Evolutionary conservation across 2,329 filamentous ascomycete species (phyloP).

Genomic region (Stagonosporopsis vannaccii): DNA sequence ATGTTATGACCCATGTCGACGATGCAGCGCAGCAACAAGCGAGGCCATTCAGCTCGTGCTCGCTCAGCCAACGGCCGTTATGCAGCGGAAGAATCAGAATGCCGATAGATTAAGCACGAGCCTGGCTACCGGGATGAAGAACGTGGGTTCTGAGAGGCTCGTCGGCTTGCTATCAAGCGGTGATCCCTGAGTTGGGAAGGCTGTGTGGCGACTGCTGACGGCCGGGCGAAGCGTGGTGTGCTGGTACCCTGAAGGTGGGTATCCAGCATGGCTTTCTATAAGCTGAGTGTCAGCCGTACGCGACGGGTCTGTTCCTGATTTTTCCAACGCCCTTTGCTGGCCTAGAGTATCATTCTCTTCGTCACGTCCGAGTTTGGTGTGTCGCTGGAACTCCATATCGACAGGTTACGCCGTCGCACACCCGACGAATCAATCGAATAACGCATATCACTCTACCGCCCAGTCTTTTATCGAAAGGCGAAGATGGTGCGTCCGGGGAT

Average conservation of each 20-base stretch:
- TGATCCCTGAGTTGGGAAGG: slow-evolving; percentile 12
- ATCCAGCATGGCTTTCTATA: slow-evolving; percentile 9
- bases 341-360: background rate
- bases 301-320: slow-evolving; percentile 4
- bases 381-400: background rate
- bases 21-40: slow-evolving; percentile 11
- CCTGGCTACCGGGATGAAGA: background rate
- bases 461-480: background rate
- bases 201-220: slow-evolving; percentile 18
- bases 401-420: background rate
- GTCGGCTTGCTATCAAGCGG: slow-evolving; percentile 10
- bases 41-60: slow-evolving; percentile 17
- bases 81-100: slow-evolving; percentile 1
- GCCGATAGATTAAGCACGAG: slow-evolving; percentile 1
- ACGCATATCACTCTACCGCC: background rate
- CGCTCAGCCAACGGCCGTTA: slow-evolving; percentile 5
- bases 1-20: slow-evolving; percentile 1
- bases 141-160: slow-evolving; percentile 10
- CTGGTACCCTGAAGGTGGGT: slow-evolving; percentile 5
- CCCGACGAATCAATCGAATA: background rate
- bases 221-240: slow-evolving; percentile 11
- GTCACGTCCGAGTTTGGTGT: background rate
- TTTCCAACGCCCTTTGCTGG: background rate
- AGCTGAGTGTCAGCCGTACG: slow-evolving; percentile 13
- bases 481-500: slow-evolving; percentile 21